Percentiles rank a stretch among this genome's conserved stretches.
These are phyloP conservation scores for Drosera capensis DNA, from an alignment of 148 eudicot genomes.

Conservation along the genomic window DNA sequence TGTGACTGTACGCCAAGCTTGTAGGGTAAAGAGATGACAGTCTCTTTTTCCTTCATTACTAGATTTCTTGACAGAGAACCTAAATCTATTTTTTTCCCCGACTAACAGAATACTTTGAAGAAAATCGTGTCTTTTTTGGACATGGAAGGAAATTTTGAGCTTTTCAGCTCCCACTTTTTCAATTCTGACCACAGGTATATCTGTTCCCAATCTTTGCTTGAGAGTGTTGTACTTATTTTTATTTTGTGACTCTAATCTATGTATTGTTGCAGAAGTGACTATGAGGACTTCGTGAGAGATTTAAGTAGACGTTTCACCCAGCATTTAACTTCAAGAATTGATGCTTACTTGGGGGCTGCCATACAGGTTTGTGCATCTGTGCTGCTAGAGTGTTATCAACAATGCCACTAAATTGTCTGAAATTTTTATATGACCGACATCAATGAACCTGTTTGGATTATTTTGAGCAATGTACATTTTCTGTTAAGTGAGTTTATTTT, in stretches of 20 bases:
- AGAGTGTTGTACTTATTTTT: not conserved
- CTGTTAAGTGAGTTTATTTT: too few relatives aligned
- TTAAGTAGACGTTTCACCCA: slow-evolving; percentile 50
- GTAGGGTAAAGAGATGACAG: slow-evolving; percentile 42
- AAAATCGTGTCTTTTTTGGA: slow-evolving; percentile 50
- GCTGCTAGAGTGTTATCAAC: not conserved
- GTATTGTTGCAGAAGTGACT: slow-evolving; percentile 52
- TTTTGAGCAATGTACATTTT: too few relatives aligned
- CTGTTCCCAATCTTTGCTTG: not conserved
- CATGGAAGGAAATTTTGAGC: slow-evolving; percentile 36
- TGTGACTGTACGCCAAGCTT: slow-evolving; percentile 59
- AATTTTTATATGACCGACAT: too few relatives aligned
- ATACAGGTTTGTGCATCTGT: slow-evolving; percentile 50
- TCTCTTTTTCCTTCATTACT: not conserved
- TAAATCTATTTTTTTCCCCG: slow-evolving; percentile 7
- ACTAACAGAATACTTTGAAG: slow-evolving; percentile 54
- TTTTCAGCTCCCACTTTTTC: slow-evolving; percentile 48
- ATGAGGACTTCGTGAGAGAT: slow-evolving; percentile 89
- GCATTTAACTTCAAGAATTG: slow-evolving; percentile 54
- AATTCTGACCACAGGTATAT: slow-evolving; percentile 67
- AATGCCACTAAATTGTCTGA: not conserved
- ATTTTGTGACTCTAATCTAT: slow-evolving; percentile 3
- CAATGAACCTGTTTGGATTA: too few relatives aligned
- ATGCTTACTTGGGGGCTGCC: slow-evolving; percentile 69
- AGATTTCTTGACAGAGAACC: slow-evolving; percentile 2